Conservation (phyloP, 2,329 filamentous ascomycete species). For the Monosporascus sp. region DNA sequence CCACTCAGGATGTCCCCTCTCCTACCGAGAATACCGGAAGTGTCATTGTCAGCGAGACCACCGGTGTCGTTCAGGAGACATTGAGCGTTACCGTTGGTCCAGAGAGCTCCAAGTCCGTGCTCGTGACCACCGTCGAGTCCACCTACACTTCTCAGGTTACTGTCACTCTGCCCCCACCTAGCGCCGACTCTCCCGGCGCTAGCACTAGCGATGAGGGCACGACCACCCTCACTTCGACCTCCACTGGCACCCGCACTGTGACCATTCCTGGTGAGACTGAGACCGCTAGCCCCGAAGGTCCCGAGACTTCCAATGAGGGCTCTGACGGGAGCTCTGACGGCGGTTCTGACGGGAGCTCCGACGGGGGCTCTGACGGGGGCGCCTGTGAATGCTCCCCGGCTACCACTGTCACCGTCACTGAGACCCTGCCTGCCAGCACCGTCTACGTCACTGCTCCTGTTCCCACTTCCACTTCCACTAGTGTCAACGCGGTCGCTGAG, state of each 20-base stretch:
- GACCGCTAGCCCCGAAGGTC: constrained; percentile 4
- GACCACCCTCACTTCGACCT: constrained; percentile 5
- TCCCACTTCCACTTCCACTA: constrained; percentile 4
- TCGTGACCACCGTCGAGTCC: constrained; percentile 25
- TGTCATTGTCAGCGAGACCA: neutral
- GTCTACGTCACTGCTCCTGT: constrained; percentile 23
- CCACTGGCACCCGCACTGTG: constrained; percentile 3
- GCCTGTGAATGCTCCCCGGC: constrained; percentile 12
- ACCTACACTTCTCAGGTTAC: constrained; percentile 24
- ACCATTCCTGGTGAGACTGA: neutral
- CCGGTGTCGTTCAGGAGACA: constrained; percentile 11
- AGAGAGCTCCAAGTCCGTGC: constrained; percentile 20
- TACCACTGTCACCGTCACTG: constrained; percentile 25
- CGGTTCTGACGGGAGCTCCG: constrained; percentile 7
- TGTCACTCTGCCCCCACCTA: constrained; percentile 11
- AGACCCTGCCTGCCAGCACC: constrained; percentile 23
- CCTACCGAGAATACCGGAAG: neutral
- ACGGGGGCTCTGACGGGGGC: constrained; percentile 6
- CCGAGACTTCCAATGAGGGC: constrained; percentile 5
- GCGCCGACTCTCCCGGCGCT: constrained; percentile 3
- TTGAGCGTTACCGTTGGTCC: constrained; percentile 24
- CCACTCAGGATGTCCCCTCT: constrained; percentile 2
- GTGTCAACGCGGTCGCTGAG: constrained; percentile 7
- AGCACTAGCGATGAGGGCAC: constrained; percentile 6
- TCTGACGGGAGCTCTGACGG: constrained; percentile 1